Conservation (phyloP, 768 basidiomycete genomes). For the Jaapia argillacea region DNA sequence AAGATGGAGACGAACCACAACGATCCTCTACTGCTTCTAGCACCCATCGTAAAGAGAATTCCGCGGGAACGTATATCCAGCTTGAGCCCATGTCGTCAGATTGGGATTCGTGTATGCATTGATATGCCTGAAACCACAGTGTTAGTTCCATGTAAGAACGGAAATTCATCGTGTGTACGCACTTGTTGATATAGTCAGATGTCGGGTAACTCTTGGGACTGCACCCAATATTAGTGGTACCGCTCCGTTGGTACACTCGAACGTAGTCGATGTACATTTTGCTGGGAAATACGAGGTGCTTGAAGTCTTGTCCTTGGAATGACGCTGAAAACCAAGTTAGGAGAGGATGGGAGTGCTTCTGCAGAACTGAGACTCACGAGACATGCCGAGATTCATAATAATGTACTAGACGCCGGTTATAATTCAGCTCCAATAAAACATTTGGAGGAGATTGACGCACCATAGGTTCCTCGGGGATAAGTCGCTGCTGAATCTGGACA, state of each 20-base stretch:
- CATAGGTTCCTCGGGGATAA: conserved; percentile 90
- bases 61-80: conserved; percentile 65
- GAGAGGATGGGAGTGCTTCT: conserved; percentile 1
- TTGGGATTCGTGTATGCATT: conserved; percentile 74
- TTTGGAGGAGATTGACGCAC: conserved; percentile 30
- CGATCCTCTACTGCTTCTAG: too few relatives aligned
- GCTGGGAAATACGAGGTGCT: conserved; percentile 65
- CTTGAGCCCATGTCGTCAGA: conserved; percentile 76
- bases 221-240: conserved; percentile 60
- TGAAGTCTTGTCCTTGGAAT: conserved; percentile 69
- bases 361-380: conserved; percentile 28
- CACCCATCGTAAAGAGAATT: conserved; percentile 36
- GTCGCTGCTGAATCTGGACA: conserved; percentile 48
- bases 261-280: conserved; percentile 87
- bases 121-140: conserved; percentile 21
- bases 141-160: not conserved
- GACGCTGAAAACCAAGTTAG: conserved; percentile 24
- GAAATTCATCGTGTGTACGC: conserved; percentile 10
- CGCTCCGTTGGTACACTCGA: conserved; percentile 75
- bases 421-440: not conserved
- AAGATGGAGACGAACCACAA: too few relatives aligned
- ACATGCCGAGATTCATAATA: conserved; percentile 79
- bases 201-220: conserved; percentile 76
- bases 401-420: conserved; percentile 42
- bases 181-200: conserved; percentile 65